Percentiles rank a stretch among this genome's conserved stretches.
Evolutionary conservation across 1,139 yeast genomes (phyloP).

Genomic region (Pichia cactophila): DNA sequence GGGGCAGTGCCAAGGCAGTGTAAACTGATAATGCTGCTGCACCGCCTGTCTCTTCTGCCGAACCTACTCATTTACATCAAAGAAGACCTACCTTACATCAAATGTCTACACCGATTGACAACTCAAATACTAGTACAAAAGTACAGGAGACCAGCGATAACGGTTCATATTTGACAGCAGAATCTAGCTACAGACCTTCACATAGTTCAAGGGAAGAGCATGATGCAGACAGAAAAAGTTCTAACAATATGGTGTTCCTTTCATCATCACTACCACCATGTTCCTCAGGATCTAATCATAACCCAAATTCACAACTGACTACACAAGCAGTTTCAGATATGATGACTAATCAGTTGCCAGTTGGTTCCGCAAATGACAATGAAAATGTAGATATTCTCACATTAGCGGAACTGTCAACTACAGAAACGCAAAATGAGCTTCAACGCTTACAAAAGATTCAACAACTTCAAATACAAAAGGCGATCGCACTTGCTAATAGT

Average conservation of each 20-base stretch:
- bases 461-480: slow-evolving; percentile 5
- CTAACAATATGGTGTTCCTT: neutral
- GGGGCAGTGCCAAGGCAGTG: neutral
- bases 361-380: neutral
- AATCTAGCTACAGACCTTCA: neutral
- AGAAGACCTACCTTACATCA: neutral
- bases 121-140: no score
- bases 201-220: neutral
- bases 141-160: neutral
- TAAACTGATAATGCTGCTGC: neutral
- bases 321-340: neutral
- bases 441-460: slow-evolving; percentile 3
- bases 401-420: neutral
- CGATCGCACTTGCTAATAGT: neutral
- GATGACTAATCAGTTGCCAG: neutral
- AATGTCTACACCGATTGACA: neutral
- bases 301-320: neutral
- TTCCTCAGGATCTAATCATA: neutral
- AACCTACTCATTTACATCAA: neutral
- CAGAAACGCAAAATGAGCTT: slow-evolving; percentile 1
- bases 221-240: neutral
- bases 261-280: neutral
- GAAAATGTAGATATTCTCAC: neutral
- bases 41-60: neutral
- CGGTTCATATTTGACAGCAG: neutral